Base-by-base conservation (phyloP, 2,329 filamentous ascomycete species). In the Fusarium tuaranense region DNA sequence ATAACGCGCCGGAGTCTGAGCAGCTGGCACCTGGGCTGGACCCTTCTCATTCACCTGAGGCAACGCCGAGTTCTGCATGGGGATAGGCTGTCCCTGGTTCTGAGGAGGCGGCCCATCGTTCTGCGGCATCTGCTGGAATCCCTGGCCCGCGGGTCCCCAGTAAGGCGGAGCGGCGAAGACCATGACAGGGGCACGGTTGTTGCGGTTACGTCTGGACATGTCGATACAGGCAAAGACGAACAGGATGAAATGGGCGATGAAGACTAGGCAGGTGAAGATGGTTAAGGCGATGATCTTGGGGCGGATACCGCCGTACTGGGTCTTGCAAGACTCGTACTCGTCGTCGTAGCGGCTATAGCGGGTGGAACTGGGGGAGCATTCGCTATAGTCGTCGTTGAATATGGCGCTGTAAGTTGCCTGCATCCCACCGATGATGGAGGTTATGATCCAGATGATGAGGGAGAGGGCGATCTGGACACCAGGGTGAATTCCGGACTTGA, bases 401-500 rank as follows among this genome's bases (percentile, higher is more conserved):
- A 27, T 58, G 34, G 20, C 34, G 16, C 55, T 39, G 34, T 58
- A 58, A 20, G 76, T 68, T 25, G 69, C 63, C 53, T 80, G 69
- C 27, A 81, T 51, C 55, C 72, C 78, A 38, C 79, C 78, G 3
- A 80, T 67, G 14, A 80, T 32, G 41, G 77, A 55, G n/a, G 80
- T 77, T 25, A 77, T 67, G 8, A 87, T 71, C 82, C 83, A 86
- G 65, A 87, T 78, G 69, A 87, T 60, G 3, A 87, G 83, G 36
- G 83, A 83, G 16, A 85, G 46, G 63, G 77, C 84, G 38, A 87
- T 83, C 57, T 87, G 85, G 9, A 82, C 83, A 30, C 84, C 86
- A 1, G 86, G 85, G 63, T 85, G 84, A 22, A 87, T 84, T 41
- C 84, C 83, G 5, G 72, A 72, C 27, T 80, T 76, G 59, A 76